These are phyloP conservation scores for Leccinum fallax DNA, from an alignment of 1,284 basidiomycete genomes.

Conservation along the genomic window DNA sequence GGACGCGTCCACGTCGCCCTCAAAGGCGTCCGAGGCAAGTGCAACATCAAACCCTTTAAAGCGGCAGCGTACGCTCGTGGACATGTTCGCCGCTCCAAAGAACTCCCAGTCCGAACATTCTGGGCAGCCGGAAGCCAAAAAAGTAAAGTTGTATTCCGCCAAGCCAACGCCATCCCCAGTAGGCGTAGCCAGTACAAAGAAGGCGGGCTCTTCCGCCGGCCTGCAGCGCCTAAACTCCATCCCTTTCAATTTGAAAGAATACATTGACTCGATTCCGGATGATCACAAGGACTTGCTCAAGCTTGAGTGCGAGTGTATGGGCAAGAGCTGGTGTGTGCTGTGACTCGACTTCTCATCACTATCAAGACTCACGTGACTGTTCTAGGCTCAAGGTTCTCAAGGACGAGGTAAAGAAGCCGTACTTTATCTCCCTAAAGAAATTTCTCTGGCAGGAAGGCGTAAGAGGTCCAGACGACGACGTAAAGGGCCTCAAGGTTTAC, in stretches of 20 bases:
- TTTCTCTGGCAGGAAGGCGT: conserved; percentile 74
- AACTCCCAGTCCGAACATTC: conserved; percentile 38
- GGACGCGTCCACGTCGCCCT: conserved; percentile 21
- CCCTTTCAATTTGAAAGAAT: conserved; percentile 66
- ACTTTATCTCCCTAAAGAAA: conserved; percentile 71
- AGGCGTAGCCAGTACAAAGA: conserved; percentile 22
- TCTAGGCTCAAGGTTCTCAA: conserved; percentile 71
- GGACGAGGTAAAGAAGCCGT: conserved; percentile 73
- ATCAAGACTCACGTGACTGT: conserved; percentile 5
- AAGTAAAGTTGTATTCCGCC: conserved; percentile 38
- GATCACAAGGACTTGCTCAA: conserved; percentile 59
- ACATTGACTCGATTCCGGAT: conserved; percentile 54
- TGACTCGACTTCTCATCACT: background rate
- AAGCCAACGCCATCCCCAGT: conserved; percentile 3
- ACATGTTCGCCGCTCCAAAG: conserved; percentile 56
- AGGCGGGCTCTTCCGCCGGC: conserved; percentile 24
- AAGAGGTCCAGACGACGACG: conserved; percentile 50
- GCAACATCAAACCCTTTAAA: conserved; percentile 43
- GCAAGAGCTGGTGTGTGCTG: conserved; percentile 65
- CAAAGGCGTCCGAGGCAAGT: conserved; percentile 8
- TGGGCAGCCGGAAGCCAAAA: conserved; percentile 42
- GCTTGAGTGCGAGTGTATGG: conserved; percentile 73
- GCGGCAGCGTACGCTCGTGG: conserved; percentile 64
- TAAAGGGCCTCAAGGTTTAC: conserved; percentile 53
- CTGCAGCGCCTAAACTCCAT: conserved; percentile 62